Evolutionary conservation across 176 grass and related monocot species (phyloP), one percentile per base, ranked within the genome.

Genomic region (Zea luxurians): DNA sequence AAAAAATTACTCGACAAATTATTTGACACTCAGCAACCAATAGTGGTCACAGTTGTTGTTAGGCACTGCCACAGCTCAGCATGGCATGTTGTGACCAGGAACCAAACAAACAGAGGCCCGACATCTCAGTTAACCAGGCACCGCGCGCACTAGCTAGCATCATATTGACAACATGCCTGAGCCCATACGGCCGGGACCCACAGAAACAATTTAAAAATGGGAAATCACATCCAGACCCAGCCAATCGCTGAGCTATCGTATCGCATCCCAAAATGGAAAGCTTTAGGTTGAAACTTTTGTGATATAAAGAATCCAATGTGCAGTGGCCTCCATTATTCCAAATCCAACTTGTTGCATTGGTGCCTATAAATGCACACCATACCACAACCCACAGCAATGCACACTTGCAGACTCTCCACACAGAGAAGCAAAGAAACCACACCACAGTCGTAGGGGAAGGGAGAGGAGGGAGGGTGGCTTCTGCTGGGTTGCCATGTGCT

Each of bases 291-390:
- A 81, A 18, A 72, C 64, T 13, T 83, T 60, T 66, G 57, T 27
- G 42, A 38, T 75, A 84, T 75, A 84, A 65, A 88, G 1, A 67
- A 77, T 43, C 66, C 71, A 58, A 5, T 42, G 48, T 4, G 43
- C 40, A 44, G 65, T 54, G 15, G 41, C 44, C 5, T 36, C 27
- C 17, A 42, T 60, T 70, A 76, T 80, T 88, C 57, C 65, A 71
- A 64, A 65, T 21, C 65, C 86, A 71, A 72, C 59, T 89, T 81
- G 78, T 37, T n/a, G n/a, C n/a, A n/a, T n/a, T 8, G 18, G 44
- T 52, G 77, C 78, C 82, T 89, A 89, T 82, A 89, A 85, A 85
- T 85, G 20, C 49, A 72, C 40, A 58, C 18, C 77, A 66, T 81
- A 63, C 21, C 71, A 16, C 65, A 40, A 42, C 71, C 50, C 44